Base-by-base conservation (phyloP, 2,329 filamentous ascomycete genomes). In the Aspergillus sergii region DNA sequence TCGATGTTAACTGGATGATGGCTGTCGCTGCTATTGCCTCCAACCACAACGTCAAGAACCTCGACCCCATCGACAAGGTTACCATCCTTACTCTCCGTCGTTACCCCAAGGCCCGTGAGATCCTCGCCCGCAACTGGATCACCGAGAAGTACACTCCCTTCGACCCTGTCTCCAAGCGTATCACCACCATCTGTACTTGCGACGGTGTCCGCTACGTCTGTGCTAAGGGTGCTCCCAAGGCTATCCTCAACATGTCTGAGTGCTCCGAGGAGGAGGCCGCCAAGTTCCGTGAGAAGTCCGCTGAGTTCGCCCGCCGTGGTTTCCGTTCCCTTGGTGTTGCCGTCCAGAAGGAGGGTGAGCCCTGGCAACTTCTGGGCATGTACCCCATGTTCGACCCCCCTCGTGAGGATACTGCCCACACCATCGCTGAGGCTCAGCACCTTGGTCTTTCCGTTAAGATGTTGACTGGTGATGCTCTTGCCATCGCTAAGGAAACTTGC, bases 1-100 rank as follows among this genome's bases (percentile, higher is more conserved):
- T 91, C 75, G 89, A 92, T 79, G 87, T 92, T 78, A 90, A 92
- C 83, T 92, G 89, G 89, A 92, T 92, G 89, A 92, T 92, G 90
- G 89, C 90, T 68, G 90, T 91, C 64, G 90, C 90, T 64, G 90
- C 90, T 65, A 86, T 92, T 61, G 90, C 90, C 62, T 92, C 89
- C 58, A 92, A 90, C 66, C 90, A 92, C 83, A 92, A 92, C 82
- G 84, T 91, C 81, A 90, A 91, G 82, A 90, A 89, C 65, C 85
- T 92, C 66, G 90, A 92, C 75, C 90, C 90, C 65, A 92, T 92
- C 72, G 90, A 92, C 82, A 92, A 92, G 82, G 88, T 92, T 72
- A 92, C 89, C 60, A 90, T 92, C 71, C 83, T 92, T 63, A 91
- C 89, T 60, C 86, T 92, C 72, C 90, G 91, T 79, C 86, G 88